Evolutionary conservation across 1,284 basidiomycete species (phyloP).

Genomic region (Chiua sp.): DNA sequence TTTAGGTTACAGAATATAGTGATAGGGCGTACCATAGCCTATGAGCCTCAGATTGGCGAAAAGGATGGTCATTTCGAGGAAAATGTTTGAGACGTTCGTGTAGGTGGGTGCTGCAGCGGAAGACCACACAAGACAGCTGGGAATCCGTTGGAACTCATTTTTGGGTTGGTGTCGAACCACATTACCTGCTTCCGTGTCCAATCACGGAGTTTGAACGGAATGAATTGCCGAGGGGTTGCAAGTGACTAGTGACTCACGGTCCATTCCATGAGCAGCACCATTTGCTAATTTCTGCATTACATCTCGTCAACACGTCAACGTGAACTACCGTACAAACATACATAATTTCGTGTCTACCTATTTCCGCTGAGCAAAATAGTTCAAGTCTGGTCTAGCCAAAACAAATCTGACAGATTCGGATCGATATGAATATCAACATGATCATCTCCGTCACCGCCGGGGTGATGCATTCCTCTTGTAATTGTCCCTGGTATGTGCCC

Average conservation of each 20-base stretch:
- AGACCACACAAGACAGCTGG: conserved; percentile 13
- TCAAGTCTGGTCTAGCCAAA: conserved; percentile 15
- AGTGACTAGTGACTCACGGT: too few relatives aligned
- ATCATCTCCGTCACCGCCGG: conserved; percentile 45
- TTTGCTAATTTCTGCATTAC: conserved; percentile 17
- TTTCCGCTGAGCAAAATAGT: background rate
- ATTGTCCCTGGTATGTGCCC: conserved; percentile 42
- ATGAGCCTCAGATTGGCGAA: conserved; percentile 56
- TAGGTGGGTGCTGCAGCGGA: conserved; percentile 15
- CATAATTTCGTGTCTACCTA: background rate
- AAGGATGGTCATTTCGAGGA: conserved; percentile 54
- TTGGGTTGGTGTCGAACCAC: conserved; percentile 16
- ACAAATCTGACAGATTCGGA: conserved; percentile 4
- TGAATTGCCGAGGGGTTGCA: background rate
- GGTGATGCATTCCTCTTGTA: conserved; percentile 50
- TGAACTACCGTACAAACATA: conserved; percentile 14
- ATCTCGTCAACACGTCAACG: conserved; percentile 15
- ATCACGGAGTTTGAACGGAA: conserved; percentile 21
- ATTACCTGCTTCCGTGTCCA: background rate
- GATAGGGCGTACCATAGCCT: conserved; percentile 48
- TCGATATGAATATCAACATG: conserved; percentile 8
- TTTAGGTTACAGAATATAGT: background rate
- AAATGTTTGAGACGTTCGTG: conserved; percentile 24
- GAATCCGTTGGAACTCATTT: conserved; percentile 22
- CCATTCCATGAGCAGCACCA: background rate